Conservation (phyloP, 73 alveolate species). For the Paramecium caudatum region DNA sequence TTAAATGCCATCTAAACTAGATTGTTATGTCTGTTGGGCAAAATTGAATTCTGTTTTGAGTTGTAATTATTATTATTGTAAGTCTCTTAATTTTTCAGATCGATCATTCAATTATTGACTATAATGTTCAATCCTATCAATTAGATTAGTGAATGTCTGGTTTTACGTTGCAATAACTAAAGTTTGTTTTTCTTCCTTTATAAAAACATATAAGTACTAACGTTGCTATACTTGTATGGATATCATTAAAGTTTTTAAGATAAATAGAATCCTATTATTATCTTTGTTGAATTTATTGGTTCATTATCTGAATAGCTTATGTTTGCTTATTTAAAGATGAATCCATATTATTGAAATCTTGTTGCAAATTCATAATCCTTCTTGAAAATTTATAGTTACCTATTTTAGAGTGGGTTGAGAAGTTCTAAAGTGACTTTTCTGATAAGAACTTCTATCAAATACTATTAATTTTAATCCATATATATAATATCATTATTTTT, state of each 20-base stretch:
- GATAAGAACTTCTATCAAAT: conserved; percentile 32
- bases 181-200: conserved; percentile 48
- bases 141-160: neutral
- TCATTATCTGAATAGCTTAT: conserved; percentile 5
- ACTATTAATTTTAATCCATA: conserved; percentile 1
- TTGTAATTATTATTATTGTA: neutral
- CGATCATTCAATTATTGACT: conserved; percentile 21
- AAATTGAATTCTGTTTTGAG: neutral
- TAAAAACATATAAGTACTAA: neutral
- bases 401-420: conserved; percentile 10
- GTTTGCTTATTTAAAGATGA: neutral
- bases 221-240: neutral
- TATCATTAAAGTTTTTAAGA: neutral
- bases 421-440: conserved; percentile 33
- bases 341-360: conserved; percentile 21
- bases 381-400: neutral
- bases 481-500: too few species aligned
- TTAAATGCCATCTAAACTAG: neutral
- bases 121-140: conserved; percentile 35
- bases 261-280: neutral
- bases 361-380: conserved; percentile 3
- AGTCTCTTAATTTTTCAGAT: conserved; percentile 13
- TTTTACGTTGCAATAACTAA: conserved; percentile 18
- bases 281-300: neutral
- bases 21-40: neutral